phyloP scores from a whole-genome alignment of 164 flowering plant genomes.

The Stephania cephalantha region DNA sequence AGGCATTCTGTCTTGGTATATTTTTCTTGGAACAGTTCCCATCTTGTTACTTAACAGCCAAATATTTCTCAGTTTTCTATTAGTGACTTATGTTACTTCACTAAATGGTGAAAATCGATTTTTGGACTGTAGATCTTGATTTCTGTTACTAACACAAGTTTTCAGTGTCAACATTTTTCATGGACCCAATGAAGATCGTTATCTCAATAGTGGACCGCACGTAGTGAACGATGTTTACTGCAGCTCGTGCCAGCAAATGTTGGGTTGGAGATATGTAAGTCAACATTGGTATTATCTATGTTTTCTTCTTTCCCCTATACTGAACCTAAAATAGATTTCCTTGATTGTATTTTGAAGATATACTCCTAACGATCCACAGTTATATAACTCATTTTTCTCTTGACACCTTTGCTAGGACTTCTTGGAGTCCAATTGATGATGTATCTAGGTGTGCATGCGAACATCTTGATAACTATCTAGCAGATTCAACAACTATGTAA shows the following conservation, averaged over 20 bases:
- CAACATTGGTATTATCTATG: background rate
- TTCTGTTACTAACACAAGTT: background rate
- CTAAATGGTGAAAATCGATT: background rate
- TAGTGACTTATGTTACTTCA: background rate
- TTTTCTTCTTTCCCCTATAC: background rate
- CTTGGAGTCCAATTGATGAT: too few relatives aligned
- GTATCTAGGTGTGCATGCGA: too few relatives aligned
- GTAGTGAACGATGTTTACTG: constrained; percentile 38
- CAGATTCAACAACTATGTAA: too few relatives aligned
- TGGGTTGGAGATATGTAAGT: constrained; percentile 50
- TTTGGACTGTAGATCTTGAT: background rate
- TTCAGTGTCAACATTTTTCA: constrained; percentile 35
- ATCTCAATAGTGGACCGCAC: constrained; percentile 29
- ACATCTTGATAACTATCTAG: too few relatives aligned
- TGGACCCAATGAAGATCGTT: constrained; percentile 32
- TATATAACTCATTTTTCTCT: too few relatives aligned
- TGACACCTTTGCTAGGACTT: too few relatives aligned
- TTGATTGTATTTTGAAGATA: too few relatives aligned
- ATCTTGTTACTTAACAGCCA: too few relatives aligned
- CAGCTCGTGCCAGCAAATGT: constrained; percentile 37
- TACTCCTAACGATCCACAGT: too few relatives aligned
- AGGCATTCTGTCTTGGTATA: too few relatives aligned
- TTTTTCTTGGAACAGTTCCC: too few relatives aligned
- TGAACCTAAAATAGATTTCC: background rate
- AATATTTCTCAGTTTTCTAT: too few relatives aligned